phyloP scores from a whole-genome alignment of 495 filamentous ascomycete genomes.

The Tuber brumale region DNA sequence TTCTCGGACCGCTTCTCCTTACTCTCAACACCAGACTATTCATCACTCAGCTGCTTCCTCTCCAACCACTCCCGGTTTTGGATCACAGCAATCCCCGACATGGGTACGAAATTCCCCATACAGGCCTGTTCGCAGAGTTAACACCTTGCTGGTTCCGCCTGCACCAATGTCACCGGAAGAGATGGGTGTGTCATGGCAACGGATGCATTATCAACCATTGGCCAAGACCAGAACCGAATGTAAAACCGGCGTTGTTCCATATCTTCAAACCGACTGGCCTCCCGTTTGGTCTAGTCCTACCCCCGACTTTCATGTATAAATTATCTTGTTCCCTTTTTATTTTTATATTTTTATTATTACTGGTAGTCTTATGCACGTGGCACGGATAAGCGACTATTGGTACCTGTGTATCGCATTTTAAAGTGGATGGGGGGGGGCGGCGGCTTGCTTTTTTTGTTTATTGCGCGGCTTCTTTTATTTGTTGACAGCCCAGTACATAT shows the following conservation, averaged over 20 bases:
- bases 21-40: constrained; percentile 51
- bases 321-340: constrained; percentile 6
- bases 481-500: constrained; percentile 5
- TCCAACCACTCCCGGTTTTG: constrained; percentile 44
- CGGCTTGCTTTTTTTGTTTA: constrained; percentile 29
- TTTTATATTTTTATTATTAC: constrained; percentile 22
- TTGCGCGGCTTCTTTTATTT: constrained; percentile 15
- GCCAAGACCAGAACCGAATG: constrained; percentile 67
- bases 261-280: constrained; percentile 47
- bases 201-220: constrained; percentile 95
- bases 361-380: constrained; percentile 10
- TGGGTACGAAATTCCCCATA: constrained; percentile 70
- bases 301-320: constrained; percentile 23
- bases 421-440: constrained; percentile 37
- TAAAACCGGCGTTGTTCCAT: constrained; percentile 76
- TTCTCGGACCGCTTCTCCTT: constrained; percentile 47
- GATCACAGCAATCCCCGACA: constrained; percentile 50
- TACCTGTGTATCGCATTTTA: constrained; percentile 26
- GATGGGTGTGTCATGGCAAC: constrained; percentile 60
- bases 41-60: constrained; percentile 48
- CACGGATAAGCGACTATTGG: neutral
- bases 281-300: constrained; percentile 27
- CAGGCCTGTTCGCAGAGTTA: constrained; percentile 79
- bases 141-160: constrained; percentile 81
- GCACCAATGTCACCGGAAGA: constrained; percentile 72